These are phyloP conservation scores for Phenoliferia sp. DNA, from an alignment of 1,284 basidiomycete genomes.

Conservation along the genomic window DNA sequence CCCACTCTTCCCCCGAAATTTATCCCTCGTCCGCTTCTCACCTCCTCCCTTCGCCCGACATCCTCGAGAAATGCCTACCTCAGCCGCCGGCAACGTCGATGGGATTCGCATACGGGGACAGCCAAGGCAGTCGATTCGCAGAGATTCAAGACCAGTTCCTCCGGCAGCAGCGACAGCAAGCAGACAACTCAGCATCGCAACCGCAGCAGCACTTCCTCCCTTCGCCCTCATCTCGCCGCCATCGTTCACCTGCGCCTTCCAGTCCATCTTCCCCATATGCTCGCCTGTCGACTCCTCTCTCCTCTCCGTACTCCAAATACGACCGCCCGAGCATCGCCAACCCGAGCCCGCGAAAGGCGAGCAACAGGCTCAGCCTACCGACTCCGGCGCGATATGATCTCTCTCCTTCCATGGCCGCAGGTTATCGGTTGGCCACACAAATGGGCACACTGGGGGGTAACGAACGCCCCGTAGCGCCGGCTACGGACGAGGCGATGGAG, in stretches of 20 bases:
- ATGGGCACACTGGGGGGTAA: not conserved
- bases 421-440: not conserved
- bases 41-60: not conserved
- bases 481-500: slow-evolving; percentile 14
- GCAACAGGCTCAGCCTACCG: not conserved
- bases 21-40: not conserved
- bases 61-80: not conserved
- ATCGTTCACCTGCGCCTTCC: too few species aligned
- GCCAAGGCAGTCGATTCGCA: slow-evolving; percentile 6
- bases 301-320: not conserved
- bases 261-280: not conserved
- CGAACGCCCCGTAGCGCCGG: slow-evolving; percentile 7
- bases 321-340: not conserved
- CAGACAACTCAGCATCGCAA: not conserved
- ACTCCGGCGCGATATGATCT: not conserved
- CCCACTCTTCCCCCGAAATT: not conserved
- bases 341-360: too few species aligned
- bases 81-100: not conserved
- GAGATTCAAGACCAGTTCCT: slow-evolving; percentile 17
- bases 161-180: not conserved
- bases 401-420: not conserved
- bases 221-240: too few species aligned
- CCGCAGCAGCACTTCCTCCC: not conserved
- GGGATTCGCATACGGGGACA: not conserved
- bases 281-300: slow-evolving; percentile 1